These are phyloP conservation scores for Cotoneaster glaucophyllus DNA, from an alignment of 306 rosid species.

Conservation along the genomic window DNA sequence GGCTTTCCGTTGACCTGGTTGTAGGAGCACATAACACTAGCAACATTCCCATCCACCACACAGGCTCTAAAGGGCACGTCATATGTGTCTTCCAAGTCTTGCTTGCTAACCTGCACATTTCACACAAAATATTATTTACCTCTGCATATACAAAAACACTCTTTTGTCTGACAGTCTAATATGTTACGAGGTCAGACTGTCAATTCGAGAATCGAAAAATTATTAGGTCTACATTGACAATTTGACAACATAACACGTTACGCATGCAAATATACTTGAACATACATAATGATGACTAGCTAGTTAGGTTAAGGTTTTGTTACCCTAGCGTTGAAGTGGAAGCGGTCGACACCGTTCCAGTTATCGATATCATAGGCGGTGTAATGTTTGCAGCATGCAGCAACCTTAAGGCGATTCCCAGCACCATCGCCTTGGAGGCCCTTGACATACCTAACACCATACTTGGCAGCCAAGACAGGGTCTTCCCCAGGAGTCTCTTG, in stretches of 20 bases:
- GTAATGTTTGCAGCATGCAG: conserved; percentile 92
- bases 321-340: conserved; percentile 90
- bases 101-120: conserved; percentile 59
- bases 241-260: background rate
- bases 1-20: conserved; percentile 95
- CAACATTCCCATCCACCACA: conserved; percentile 79
- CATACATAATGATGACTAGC: background rate
- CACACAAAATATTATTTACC: background rate
- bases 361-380: conserved; percentile 94
- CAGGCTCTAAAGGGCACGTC: conserved; percentile 80
- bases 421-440: conserved; percentile 71
- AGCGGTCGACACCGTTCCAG: conserved; percentile 76
- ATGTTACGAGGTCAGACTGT: background rate
- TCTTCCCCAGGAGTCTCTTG: conserved; percentile 97
- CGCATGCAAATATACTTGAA: background rate
- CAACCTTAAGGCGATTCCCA: conserved; percentile 73
- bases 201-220: background rate
- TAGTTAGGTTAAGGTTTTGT: background rate
- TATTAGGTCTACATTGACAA: background rate
- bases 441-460: conserved; percentile 63
- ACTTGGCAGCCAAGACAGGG: conserved; percentile 56
- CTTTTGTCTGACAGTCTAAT: too few relatives aligned
- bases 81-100: conserved; percentile 77
- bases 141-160: background rate
- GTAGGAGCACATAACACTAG: conserved; percentile 95